These are phyloP conservation scores for Yarrowia divulgata DNA, from an alignment of 805 yeast genomes.

Conservation along the genomic window DNA sequence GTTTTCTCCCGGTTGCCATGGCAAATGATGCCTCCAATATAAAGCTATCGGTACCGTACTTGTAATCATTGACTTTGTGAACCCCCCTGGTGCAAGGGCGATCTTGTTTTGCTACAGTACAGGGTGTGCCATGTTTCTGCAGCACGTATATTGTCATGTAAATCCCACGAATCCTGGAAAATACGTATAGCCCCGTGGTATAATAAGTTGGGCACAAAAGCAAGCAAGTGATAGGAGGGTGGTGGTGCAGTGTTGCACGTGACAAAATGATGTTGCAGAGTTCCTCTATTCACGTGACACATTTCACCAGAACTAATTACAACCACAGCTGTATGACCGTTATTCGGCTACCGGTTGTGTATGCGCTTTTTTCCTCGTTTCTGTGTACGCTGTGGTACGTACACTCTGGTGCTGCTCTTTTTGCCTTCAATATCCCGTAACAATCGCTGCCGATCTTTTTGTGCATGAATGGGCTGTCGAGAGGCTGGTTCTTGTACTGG, in stretches of 20 bases:
- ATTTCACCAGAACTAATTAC: too few species aligned
- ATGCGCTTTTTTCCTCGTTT: background rate
- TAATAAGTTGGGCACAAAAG: constrained; percentile 2
- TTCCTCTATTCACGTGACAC: too few species aligned
- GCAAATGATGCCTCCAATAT: too few species aligned
- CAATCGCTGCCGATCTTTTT: constrained; percentile 8
- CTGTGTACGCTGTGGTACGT: background rate
- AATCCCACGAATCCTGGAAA: background rate
- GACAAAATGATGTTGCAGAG: background rate
- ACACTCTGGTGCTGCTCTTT: constrained; percentile 24
- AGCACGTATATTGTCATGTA: background rate
- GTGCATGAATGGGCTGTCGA: too few species aligned
- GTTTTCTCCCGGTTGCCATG: too few species aligned
- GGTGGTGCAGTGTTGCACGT: background rate
- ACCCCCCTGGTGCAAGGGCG: too few species aligned
- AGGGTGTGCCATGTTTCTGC: too few species aligned
- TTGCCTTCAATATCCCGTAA: constrained; percentile 25
- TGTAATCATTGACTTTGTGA: too few species aligned
- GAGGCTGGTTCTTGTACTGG: too few species aligned
- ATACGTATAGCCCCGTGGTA: background rate
- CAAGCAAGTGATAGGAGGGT: background rate
- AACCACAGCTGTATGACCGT: background rate
- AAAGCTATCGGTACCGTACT: too few species aligned
- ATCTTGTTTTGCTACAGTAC: too few species aligned
- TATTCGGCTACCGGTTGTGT: background rate